Base-by-base conservation (phyloP, 2,329 filamentous ascomycete genomes). In the Lachnellula cervina region DNA sequence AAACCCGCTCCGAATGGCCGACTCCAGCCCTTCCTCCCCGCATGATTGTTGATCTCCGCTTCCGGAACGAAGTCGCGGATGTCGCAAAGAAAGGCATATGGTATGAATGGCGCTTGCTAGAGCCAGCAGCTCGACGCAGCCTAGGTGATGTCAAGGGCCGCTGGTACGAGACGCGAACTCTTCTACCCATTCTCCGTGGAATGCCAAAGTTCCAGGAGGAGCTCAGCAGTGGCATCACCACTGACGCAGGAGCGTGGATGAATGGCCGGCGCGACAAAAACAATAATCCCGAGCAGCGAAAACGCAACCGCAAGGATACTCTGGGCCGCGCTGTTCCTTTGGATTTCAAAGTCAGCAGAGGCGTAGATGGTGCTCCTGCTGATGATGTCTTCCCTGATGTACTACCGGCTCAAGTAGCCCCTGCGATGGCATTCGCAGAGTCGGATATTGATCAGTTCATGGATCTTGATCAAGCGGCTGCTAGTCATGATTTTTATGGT, bases 91-190 rank as follows among this genome's bases (percentile, higher is more conserved):
- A 61, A 14, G 59, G 62, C 3, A 59, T 56, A 13, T 69, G 61
- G 58, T 66, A 64, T 50, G 67, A 70, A 52, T 71, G 68, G 68
- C 55, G 59, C 21, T 51, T 70, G 4, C 51, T 68, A 4, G 67
- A 70, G 44, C 62, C 64, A 32, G 56, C 59, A 34, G 68, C 64
- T 14, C 59, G 72, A 2, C 64, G 64, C 17, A 52, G 56, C 11
- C 66, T 82, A 7, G 65, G 73, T 16, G 77, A 81, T 42, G 69
- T 83, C 62, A 82, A 81, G 64, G 81, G 81, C 7, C 75, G 81
- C 9, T 84, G 81, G 81, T 84, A 84, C 66, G 81, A 84, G 66
- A 77, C 77, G 2, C 75, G 72, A 43, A 66, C 77, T 1, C 69
- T 83, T 3, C 73, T 81, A 3, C 71, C 71, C 0, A 69, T 71